phyloP scores from a whole-genome alignment of 2,329 filamentous ascomycete genomes.

The Penicillium sp. region DNA sequence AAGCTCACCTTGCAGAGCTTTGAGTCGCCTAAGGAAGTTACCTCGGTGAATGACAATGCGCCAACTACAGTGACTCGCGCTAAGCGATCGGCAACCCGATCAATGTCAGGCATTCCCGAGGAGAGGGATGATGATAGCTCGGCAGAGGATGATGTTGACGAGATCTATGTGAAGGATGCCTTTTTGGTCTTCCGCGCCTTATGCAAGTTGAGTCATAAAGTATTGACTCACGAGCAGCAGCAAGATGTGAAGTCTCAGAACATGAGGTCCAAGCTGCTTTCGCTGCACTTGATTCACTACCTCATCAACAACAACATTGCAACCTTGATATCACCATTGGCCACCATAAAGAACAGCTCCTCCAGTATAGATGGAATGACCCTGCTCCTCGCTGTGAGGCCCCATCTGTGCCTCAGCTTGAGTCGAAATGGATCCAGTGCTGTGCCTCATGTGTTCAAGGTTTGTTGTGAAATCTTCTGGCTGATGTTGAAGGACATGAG shows the following conservation, averaged over 20 bases:
- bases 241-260: conserved; percentile 91
- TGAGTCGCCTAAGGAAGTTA: conserved; percentile 68
- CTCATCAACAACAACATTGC: conserved; percentile 90
- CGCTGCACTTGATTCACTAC: conserved; percentile 91
- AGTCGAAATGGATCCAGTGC: conserved; percentile 95
- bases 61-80: conserved; percentile 67
- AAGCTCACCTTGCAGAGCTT: conserved; percentile 70
- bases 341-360: conserved; percentile 89
- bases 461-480: conserved; percentile 97
- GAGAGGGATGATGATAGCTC: conserved; percentile 42
- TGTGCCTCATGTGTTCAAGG: conserved; percentile 87
- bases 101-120: conserved; percentile 36
- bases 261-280: conserved; percentile 96
- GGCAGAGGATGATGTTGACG: conserved; percentile 73
- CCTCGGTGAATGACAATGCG: conserved; percentile 65
- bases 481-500: conserved; percentile 93
- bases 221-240: conserved; percentile 84
- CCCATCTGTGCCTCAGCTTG: conserved; percentile 92
- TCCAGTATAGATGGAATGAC: conserved; percentile 79
- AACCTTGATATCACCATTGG: conserved; percentile 87
- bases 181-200: conserved; percentile 97
- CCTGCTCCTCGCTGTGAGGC: conserved; percentile 93
- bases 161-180: conserved; percentile 94
- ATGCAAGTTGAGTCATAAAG: conserved; percentile 94
- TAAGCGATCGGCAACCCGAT: conserved; percentile 52